A percentile compares a stretch with the other conserved stretches of the same genome.
These are phyloP conservation scores for Pinus albicaulis DNA, from an alignment of 75 land plant genomes.

Conservation along the genomic window DNA sequence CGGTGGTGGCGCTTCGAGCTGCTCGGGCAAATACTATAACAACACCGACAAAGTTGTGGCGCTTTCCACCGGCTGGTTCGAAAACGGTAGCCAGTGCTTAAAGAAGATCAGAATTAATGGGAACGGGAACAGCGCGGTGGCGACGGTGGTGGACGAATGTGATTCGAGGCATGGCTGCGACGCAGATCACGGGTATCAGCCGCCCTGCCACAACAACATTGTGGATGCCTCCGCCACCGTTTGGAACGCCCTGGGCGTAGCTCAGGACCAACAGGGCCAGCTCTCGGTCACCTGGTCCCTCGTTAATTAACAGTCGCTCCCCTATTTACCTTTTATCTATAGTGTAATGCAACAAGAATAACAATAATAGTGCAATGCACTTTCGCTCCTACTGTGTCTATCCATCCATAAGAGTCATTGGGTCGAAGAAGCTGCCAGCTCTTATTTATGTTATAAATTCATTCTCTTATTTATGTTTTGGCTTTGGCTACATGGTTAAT, in stretches of 20 bases:
- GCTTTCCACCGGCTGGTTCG: slow-evolving; percentile 68
- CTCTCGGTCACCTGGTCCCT: no score
- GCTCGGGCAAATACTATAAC: slow-evolving; percentile 33
- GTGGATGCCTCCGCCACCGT: slow-evolving; percentile 47
- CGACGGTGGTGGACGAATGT: slow-evolving; percentile 66
- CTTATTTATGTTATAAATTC: no score
- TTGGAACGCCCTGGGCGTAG: slow-evolving; percentile 19
- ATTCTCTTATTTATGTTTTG: no score
- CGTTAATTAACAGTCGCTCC: no score
- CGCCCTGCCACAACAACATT: slow-evolving; percentile 48
- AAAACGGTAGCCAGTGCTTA: slow-evolving; percentile 21
- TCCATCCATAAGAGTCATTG: no score
- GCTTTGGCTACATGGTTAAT: no score
- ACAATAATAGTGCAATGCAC: no score
- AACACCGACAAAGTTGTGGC: slow-evolving; percentile 46
- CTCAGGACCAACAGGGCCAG: no score
- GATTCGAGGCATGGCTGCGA: slow-evolving; percentile 53
- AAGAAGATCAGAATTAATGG: slow-evolving; percentile 28
- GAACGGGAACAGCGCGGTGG: slow-evolving; percentile 35
- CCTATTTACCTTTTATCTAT: no score
- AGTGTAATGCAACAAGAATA: no score
- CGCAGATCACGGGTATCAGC: slow-evolving; percentile 43
- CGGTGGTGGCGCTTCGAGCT: slow-evolving; percentile 36
- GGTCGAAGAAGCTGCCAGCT: no score
- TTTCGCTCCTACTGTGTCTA: no score